A percentile compares a stretch with the other conserved stretches of the same genome.
phyloP scores from a whole-genome alignment of 1,284 basidiomycete species.

The Albatrellus sp. region DNA sequence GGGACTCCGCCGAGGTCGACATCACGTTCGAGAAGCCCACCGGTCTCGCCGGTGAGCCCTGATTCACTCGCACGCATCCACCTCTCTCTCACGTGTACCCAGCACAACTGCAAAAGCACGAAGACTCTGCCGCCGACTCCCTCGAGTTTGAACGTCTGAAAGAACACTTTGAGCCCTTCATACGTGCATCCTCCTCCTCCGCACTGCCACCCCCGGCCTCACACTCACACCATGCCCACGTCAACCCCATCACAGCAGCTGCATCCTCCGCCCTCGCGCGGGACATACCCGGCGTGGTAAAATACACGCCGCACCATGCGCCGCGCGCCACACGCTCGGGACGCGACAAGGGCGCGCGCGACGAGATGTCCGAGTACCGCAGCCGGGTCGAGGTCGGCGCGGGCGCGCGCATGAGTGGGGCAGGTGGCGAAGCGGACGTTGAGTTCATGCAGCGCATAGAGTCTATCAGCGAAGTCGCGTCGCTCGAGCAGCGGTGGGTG shows the following conservation, averaged over 20 bases:
- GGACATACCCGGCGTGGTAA: constrained; percentile 66
- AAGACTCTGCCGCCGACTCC: constrained; percentile 75
- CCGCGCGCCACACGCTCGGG: constrained; percentile 31
- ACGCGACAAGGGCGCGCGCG: constrained; percentile 49
- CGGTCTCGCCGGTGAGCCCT: constrained; percentile 70
- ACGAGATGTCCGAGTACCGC: constrained; percentile 65
- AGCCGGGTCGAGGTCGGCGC: constrained; percentile 55
- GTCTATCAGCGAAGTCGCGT: constrained; percentile 50
- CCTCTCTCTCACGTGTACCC: constrained; percentile 3
- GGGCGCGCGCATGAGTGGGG: constrained; percentile 31
- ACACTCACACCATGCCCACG: constrained; percentile 54
- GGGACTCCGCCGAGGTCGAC: constrained; percentile 86
- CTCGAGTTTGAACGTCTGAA: constrained; percentile 87
- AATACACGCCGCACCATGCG: constrained; percentile 44
- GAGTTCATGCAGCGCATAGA: constrained; percentile 58
- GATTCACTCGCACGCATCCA: constrained; percentile 4
- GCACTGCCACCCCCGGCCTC: constrained; percentile 24
- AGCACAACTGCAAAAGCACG: constrained; percentile 83
- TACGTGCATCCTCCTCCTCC: constrained; percentile 67
- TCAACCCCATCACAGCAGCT: constrained; percentile 73
- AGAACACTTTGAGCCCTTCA: constrained; percentile 88
- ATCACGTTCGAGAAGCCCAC: constrained; percentile 95
- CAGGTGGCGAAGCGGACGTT: constrained; percentile 57
- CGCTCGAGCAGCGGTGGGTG: constrained; percentile 71
- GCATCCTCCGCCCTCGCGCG: constrained; percentile 73